Evolutionary conservation across 73 alveolate genomes (phyloP), one percentile per base, ranked within the genome.

Genomic region (Paramecium octaurelia): DNA sequence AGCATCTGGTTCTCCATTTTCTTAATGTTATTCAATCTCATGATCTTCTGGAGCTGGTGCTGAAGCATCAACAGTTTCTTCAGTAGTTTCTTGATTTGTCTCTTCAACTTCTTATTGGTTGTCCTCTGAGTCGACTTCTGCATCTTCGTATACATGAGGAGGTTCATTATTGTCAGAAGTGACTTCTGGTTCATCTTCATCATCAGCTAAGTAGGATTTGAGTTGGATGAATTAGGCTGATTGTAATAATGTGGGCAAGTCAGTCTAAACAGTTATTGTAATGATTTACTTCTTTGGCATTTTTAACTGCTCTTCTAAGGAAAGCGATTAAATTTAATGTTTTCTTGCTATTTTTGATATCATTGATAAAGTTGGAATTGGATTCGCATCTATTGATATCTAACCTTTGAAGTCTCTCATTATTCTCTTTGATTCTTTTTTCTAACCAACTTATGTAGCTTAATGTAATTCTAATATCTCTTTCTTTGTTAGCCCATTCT

Each of bases 381-480:
- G 91, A 80, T 43, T 80, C 91, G 16, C 91, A 80, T 80, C 91
- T 80, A 21, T 80, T 80, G 21, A 80, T 23, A 44, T 80, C 91
- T 9, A 80, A 20, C 21, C 91, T 80, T 42, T 20, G n/a, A 8
- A 80, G 12, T 42, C 91, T 40, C 21, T 40, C 91, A 23, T 80
- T 44, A 80, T 80, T 80, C 16, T 80, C 91, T 80, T 80, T 80
- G 42, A 80, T 80, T 44, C 91, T 40, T 35, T 80, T 80, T 23
- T 80, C 91, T 31, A 80, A 43, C 91, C 91, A 80, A 46, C 57
- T 80, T 18, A 80, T 80, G 12, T 31, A 80, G 73, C 91, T 80
- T 27, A 80, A 23, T 4, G 91, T 80, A 46, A 80, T 80, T 80
- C 73, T 42, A 23, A 80, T 80, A 44, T 80, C 91, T 80, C 91